A percentile compares a stretch with the other conserved stretches of the same genome.
phyloP scores from a whole-genome alignment of 768 basidiomycete genomes.

The Leccinum pellstonianum region DNA sequence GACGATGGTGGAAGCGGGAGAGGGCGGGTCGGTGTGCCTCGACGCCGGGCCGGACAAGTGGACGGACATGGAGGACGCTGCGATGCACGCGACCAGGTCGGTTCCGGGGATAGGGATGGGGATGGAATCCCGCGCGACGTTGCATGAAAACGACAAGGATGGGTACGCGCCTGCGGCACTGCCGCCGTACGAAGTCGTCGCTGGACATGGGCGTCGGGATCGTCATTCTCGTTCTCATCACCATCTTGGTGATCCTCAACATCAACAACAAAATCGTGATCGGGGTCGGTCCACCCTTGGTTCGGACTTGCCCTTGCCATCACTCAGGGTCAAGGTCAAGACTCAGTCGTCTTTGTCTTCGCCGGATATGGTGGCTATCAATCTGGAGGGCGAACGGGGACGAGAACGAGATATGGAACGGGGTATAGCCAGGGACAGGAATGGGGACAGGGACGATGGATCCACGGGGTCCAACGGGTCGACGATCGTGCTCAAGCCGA shows the following conservation, averaged over 20 bases:
- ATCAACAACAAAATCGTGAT: neutral
- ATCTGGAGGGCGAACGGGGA: neutral
- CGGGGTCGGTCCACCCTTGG: neutral
- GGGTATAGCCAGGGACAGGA: neutral
- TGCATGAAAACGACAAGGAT: neutral
- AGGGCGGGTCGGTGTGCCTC: neutral
- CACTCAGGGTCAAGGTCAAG: neutral
- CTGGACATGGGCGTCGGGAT: neutral
- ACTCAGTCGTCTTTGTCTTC: neutral
- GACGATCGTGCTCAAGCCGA: slow-evolving; percentile 23
- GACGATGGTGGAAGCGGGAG: neutral
- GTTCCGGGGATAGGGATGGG: neutral
- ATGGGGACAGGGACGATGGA: neutral
- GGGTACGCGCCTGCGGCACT: neutral
- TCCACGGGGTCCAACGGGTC: neutral
- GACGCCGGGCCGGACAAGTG: neutral
- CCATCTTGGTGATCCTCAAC: neutral
- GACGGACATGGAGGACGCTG: neutral
- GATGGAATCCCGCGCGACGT: neutral
- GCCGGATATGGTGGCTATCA: neutral
- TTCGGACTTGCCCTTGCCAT: neutral
- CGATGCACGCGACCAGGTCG: neutral
- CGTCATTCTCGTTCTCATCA: neutral
- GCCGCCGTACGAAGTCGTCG: neutral
- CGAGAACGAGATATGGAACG: neutral